These are phyloP conservation scores for Nannizziopsis arthrosporioides DNA, from an alignment of 2,329 filamentous ascomycete genomes.

Conservation along the genomic window DNA sequence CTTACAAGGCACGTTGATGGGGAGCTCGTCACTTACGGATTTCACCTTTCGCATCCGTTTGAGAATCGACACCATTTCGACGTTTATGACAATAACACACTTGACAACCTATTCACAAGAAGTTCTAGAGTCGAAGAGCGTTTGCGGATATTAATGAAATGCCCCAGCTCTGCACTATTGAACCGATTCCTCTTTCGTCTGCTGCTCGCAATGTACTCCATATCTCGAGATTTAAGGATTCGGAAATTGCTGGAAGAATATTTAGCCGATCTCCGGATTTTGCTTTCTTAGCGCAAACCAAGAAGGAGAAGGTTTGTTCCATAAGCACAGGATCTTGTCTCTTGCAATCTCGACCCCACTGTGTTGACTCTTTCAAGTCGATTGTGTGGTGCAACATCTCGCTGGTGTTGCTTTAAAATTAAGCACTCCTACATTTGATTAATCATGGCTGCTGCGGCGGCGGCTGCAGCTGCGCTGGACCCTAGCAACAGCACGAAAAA, in stretches of 20 bases:
- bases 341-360: conserved; percentile 4
- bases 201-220: too few relatives aligned
- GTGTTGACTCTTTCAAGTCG: not conserved
- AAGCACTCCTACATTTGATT: not conserved
- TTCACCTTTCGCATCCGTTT: conserved; percentile 65
- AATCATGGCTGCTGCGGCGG: conserved; percentile 29
- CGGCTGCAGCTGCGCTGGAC: conserved; percentile 44
- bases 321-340: not conserved
- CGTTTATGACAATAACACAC: conserved; percentile 12
- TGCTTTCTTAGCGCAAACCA: too few relatives aligned
- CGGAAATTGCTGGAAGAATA: too few relatives aligned
- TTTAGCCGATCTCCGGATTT: too few relatives aligned
- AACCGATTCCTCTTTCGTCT: too few relatives aligned
- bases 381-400: not conserved
- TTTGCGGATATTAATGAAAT: not conserved
- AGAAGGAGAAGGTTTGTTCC: not conserved
- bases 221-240: too few relatives aligned
- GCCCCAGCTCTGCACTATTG: too few relatives aligned
- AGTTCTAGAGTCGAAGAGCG: too few relatives aligned
- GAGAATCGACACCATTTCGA: conserved; percentile 37
- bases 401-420: not conserved
- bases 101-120: not conserved
- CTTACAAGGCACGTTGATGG: conserved; percentile 4
- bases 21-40: conserved; percentile 44
- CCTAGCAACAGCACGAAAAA: conserved; percentile 46